A percentile compares a stretch with the other conserved stretches of the same genome.
These are phyloP conservation scores for Larix kaempferi DNA, from an alignment of 75 land plant genomes.

Conservation along the genomic window DNA sequence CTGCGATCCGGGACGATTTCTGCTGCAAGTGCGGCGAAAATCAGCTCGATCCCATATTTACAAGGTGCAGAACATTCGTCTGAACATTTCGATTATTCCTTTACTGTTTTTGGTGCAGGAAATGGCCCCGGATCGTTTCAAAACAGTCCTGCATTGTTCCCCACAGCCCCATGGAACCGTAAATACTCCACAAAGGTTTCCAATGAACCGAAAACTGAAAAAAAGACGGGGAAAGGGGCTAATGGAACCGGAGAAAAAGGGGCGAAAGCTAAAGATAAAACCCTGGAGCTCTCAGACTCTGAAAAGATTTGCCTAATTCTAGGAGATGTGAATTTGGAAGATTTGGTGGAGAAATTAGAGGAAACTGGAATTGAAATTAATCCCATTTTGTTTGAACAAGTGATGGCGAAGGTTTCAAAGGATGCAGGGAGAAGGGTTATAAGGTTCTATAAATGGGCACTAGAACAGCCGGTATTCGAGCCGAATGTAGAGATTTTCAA, in stretches of 20 bases:
- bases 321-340: background rate
- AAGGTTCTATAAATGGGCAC: conserved; percentile 27
- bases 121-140: background rate
- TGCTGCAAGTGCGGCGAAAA: no score
- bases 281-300: background rate
- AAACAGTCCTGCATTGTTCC: background rate
- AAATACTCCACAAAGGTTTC: background rate
- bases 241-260: background rate
- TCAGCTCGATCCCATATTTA: no score
- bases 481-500: conserved; percentile 28
- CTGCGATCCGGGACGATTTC: no score
- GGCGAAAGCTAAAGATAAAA: background rate
- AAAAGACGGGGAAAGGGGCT: background rate
- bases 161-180: background rate
- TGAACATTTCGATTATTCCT: no score
- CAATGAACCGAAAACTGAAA: background rate
- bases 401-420: conserved; percentile 13
- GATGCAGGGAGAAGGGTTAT: conserved; percentile 39
- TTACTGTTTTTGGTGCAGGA: no score
- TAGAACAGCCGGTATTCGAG: conserved; percentile 12
- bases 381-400: background rate
- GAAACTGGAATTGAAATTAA: conserved; percentile 7
- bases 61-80: no score
- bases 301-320: background rate
- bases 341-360: conserved; percentile 2